Base-by-base conservation (phyloP, 2,329 filamentous ascomycete genomes). In the Capronia epimyces region DNA sequence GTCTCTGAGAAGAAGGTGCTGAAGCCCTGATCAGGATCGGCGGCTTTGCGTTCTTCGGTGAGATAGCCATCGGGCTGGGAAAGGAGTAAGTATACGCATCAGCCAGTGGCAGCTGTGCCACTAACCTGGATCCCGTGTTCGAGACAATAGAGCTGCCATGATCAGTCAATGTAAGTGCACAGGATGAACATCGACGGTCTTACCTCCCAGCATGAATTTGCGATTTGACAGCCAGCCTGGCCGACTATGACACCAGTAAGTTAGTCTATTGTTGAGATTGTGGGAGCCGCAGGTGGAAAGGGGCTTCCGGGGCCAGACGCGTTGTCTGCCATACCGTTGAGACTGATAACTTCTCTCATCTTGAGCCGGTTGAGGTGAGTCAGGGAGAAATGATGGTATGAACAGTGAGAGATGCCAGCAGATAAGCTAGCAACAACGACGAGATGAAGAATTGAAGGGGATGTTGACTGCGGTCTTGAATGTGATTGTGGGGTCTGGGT, bases 151-250 rank as follows among this genome's bases (percentile, higher is more conserved):
- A 98, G 88, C 93, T 98, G 74, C 59, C 66, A 58, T 62, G 52
- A 59, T 64, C 62, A 65, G 65, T 72, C 52, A 70, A 53, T 56
- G 52, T 18, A 18, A 8, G 3, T 3, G 6, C 15, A 7, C 15
- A 37, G 16, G 16, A 12, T 20, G 20, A 7, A 37, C 7, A 20
- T 3, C 20, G 34, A 37, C 13, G 34, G 13, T 37, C 88, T 79
- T 79, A 98, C 93, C 89, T 98, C 93, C 93, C 93, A 98, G 84
- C 93, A 97, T 67, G 93, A 93, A 81, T 98, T 98, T 78, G 91
- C 93, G 71, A 98, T 98, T 75, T 98, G 93, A 84, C 93, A 97
- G 86, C 93, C 93, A 73, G 93, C 93, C 83, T 98, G 93, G 77
- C 93, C 93, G 81, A 98, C 93, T 98, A 74, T 68, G 69, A 69